Evolutionary conservation across 176 grass and related monocot genomes (phyloP).

Genomic region (Oryza brachyantha): DNA sequence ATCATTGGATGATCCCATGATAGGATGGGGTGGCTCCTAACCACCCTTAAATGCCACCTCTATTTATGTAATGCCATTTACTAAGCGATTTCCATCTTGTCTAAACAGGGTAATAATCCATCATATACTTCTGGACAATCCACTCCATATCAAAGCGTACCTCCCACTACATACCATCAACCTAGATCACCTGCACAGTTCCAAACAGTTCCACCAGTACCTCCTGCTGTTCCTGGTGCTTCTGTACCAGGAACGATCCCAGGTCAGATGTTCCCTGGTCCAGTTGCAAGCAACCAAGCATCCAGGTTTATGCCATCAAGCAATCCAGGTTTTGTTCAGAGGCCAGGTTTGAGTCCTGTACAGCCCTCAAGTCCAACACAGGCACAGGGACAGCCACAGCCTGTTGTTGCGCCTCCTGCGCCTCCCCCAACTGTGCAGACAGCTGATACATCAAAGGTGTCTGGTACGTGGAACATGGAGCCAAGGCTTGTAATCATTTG

Average conservation of each 20-base stretch:
- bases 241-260: slow-evolving; percentile 41
- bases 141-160: slow-evolving; percentile 25
- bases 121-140: slow-evolving; percentile 34
- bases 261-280: slow-evolving; percentile 57
- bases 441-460: slow-evolving; percentile 90
- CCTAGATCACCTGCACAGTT: slow-evolving; percentile 49
- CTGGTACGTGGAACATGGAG: slow-evolving; percentile 51
- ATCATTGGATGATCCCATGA: background rate
- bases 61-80: slow-evolving; percentile 16
- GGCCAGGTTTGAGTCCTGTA: slow-evolving; percentile 57
- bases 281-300: slow-evolving; percentile 45
- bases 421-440: slow-evolving; percentile 83
- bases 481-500: background rate
- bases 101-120: slow-evolving; percentile 44
- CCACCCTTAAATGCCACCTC: slow-evolving; percentile 11
- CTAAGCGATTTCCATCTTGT: slow-evolving; percentile 18
- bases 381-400: slow-evolving; percentile 40
- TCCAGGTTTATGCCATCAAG: slow-evolving; percentile 63
- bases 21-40: background rate
- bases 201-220: slow-evolving; percentile 40
- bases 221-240: slow-evolving; percentile 32
- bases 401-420: slow-evolving; percentile 49
- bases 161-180: slow-evolving; percentile 50
- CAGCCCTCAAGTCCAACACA: slow-evolving; percentile 88
- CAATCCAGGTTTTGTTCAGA: slow-evolving; percentile 70